Conservation (phyloP, 441 rosid species). For the Pelargonium myrrhifolium region DNA sequence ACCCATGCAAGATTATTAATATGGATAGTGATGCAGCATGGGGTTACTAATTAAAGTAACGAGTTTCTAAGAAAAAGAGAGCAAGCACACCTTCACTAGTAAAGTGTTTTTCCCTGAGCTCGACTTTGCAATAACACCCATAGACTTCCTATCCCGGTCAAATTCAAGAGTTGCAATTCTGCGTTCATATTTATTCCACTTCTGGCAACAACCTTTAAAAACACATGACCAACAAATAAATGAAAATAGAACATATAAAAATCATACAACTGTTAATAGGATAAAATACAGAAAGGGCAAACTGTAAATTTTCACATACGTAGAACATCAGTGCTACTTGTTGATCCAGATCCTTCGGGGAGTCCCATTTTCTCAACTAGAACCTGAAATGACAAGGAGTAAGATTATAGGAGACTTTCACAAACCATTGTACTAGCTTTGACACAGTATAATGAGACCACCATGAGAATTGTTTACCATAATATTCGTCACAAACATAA, state of each 20-base stretch:
- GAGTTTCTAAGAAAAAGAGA: neutral
- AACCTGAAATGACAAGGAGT: slow-evolving; percentile 41
- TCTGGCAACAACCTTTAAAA: slow-evolving; percentile 56
- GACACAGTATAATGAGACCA: neutral
- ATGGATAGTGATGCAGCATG: neutral
- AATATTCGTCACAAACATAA: neutral
- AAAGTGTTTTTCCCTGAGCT: slow-evolving; percentile 55
- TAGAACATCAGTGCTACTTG: slow-evolving; percentile 29
- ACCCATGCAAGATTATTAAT: neutral
- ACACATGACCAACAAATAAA: neutral
- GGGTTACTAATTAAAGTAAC: neutral
- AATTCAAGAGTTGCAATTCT: slow-evolving; percentile 93
- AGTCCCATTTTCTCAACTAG: slow-evolving; percentile 90
- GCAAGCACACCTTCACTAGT: slow-evolving; percentile 62
- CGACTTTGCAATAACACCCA: slow-evolving; percentile 92
- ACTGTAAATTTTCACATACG: slow-evolving; percentile 33
- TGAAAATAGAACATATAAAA: slow-evolving; percentile 10
- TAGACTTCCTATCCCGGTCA: slow-evolving; percentile 85
- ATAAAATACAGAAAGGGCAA: slow-evolving; percentile 2
- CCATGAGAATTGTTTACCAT: neutral
- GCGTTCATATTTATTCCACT: slow-evolving; percentile 59
- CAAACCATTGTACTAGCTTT: no score
- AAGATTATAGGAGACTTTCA: neutral
- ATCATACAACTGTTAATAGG: neutral
- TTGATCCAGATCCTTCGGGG: slow-evolving; percentile 35